These are phyloP conservation scores for Eucalyptus regnans DNA, from an alignment of 345 rosid species.

Conservation along the genomic window DNA sequence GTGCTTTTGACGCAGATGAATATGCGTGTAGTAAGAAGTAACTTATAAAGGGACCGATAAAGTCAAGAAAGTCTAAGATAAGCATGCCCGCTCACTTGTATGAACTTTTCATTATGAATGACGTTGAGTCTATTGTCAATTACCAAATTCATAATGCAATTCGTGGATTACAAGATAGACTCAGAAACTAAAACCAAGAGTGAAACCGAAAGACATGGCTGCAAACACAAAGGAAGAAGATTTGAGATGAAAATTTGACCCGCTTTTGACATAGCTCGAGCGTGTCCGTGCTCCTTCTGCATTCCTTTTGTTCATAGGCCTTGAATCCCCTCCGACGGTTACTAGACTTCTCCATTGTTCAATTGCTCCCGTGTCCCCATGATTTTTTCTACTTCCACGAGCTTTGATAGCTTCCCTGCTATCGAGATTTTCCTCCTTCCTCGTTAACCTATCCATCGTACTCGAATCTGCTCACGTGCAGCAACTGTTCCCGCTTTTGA, in stretches of 20 bases:
- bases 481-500: no score
- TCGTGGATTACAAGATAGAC: neutral
- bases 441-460: no score
- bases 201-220: neutral
- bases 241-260: neutral
- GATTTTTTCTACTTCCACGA: neutral
- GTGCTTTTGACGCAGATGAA: neutral
- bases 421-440: no score
- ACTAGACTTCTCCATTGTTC: neutral
- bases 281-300: neutral
- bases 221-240: neutral
- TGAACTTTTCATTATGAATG: neutral
- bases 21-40: neutral
- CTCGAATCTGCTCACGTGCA: rapidly evolving
- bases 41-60: neutral
- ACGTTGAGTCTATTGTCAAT: neutral
- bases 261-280: neutral
- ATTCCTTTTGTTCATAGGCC: neutral
- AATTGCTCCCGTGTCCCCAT: neutral
- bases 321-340: neutral
- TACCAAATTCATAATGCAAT: neutral
- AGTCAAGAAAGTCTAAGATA: neutral
- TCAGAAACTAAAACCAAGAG: neutral
- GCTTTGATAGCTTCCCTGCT: neutral
- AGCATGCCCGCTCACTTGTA: neutral